Evolutionary conservation across 2,329 filamentous ascomycete genomes (phyloP).

Genomic region (Polychaeton citri): DNA sequence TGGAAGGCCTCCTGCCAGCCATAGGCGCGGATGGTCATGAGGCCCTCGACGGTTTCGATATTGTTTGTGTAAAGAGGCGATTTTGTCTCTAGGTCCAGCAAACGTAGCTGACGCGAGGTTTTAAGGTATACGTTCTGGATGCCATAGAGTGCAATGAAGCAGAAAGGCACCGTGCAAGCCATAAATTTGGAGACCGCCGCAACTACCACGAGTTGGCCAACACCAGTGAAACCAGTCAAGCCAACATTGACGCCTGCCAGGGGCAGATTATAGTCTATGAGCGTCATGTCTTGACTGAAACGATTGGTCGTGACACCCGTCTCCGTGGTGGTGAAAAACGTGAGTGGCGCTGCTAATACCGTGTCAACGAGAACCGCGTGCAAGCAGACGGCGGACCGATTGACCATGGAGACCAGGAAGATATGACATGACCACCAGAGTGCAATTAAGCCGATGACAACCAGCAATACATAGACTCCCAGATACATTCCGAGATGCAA

Average conservation of each 20-base stretch:
- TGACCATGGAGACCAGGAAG: background rate
- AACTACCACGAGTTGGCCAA: conserved; percentile 25
- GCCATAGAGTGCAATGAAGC: too few species aligned
- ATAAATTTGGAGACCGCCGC: too few species aligned
- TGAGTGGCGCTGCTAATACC: background rate
- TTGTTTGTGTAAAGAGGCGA: conserved; percentile 33
- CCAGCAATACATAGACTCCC: background rate
- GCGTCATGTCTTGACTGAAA: conserved; percentile 34
- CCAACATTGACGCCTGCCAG: conserved; percentile 16
- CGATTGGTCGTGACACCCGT: conserved; percentile 33
- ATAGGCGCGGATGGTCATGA: conserved; percentile 40
- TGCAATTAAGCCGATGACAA: background rate
- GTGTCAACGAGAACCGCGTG: background rate
- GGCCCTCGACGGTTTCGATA: conserved; percentile 34
- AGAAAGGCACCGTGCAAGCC: too few species aligned
- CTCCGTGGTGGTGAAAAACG: conserved; percentile 31
- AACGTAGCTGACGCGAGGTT: too few species aligned
- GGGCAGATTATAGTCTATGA: conserved; percentile 32
- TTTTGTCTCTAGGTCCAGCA: too few species aligned
- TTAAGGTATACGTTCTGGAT: too few species aligned
- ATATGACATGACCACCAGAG: background rate
- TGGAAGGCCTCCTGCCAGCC: conserved; percentile 30
- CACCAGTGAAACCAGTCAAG: conserved; percentile 9
- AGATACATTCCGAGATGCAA: too few species aligned
- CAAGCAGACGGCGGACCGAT: background rate